These are phyloP conservation scores for Pleurotus giganteus DNA, from an alignment of 768 basidiomycete genomes.

Conservation along the genomic window DNA sequence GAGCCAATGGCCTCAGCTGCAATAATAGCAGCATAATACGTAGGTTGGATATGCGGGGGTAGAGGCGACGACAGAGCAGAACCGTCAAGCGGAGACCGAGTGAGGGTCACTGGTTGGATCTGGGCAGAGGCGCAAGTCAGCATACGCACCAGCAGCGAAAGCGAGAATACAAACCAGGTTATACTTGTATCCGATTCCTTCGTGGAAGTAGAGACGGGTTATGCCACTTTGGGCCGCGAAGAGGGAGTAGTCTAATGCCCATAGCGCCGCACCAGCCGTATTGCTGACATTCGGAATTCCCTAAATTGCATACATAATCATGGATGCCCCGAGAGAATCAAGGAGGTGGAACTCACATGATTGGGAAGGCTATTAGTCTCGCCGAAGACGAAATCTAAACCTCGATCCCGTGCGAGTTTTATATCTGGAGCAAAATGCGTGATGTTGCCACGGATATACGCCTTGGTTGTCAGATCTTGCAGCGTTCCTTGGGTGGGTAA, in stretches of 20 bases:
- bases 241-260: constrained; percentile 65
- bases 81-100: constrained; percentile 56
- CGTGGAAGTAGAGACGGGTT: constrained; percentile 57
- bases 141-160: not conserved
- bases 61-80: constrained; percentile 45
- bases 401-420: constrained; percentile 38
- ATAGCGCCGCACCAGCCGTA: constrained; percentile 67
- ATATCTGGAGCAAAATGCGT: constrained; percentile 53
- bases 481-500: constrained; percentile 49
- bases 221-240: constrained; percentile 58
- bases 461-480: constrained; percentile 66
- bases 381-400: constrained; percentile 59
- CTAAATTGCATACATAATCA: too few species aligned
- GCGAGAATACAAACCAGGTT: constrained; percentile 56
- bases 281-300: constrained; percentile 61
- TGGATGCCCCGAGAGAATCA: not conserved
- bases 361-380: constrained; percentile 56
- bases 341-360: constrained; percentile 28
- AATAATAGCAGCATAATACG: constrained; percentile 65
- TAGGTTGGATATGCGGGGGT: constrained; percentile 60
- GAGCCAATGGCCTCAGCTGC: constrained; percentile 55
- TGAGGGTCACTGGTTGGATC: constrained; percentile 64
- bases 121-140: constrained; percentile 23
- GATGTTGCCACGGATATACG: constrained; percentile 55
- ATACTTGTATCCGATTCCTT: constrained; percentile 72